Evolutionary conservation across 495 filamentous ascomycete species (phyloP).

Genomic region (Penicillium bovifimosum): DNA sequence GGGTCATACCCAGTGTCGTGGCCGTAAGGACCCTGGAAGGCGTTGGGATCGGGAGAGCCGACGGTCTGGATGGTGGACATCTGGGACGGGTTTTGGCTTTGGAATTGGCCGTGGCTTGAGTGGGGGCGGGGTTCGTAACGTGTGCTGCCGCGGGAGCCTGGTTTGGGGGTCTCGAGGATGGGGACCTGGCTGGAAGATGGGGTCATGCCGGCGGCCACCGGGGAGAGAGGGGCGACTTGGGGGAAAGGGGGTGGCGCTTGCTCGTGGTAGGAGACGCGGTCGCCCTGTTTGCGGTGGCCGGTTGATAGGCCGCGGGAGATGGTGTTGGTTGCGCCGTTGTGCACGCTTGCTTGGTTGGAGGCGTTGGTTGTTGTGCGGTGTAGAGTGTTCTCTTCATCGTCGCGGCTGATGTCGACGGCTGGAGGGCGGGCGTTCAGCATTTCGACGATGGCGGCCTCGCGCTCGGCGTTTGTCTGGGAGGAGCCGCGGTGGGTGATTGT

Average conservation of each 20-base stretch:
- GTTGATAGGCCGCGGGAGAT: constrained; percentile 37
- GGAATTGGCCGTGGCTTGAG: not conserved
- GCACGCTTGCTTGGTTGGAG: constrained; percentile 22
- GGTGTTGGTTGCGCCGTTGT: constrained; percentile 14
- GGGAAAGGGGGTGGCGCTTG: not conserved
- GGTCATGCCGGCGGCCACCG: constrained; percentile 20
- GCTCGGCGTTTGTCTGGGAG: constrained; percentile 19
- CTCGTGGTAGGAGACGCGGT: constrained; percentile 13
- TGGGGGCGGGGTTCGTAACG: constrained; percentile 20
- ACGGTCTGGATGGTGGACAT: constrained; percentile 6
- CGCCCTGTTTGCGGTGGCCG: constrained; percentile 37
- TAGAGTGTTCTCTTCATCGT: constrained; percentile 15
- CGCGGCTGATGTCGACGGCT: constrained; percentile 34
- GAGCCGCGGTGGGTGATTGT: constrained; percentile 31
- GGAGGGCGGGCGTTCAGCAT: constrained; percentile 40
- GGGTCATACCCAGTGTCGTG: constrained; percentile 15
- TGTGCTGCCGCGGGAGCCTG: constrained; percentile 20
- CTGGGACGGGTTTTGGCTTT: not conserved
- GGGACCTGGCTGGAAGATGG: constrained; percentile 22
- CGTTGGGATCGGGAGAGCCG: constrained; percentile 12
- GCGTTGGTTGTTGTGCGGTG: constrained; percentile 28
- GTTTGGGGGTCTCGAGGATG: constrained; percentile 20
- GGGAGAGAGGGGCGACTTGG: constrained; percentile 16
- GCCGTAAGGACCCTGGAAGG: constrained; percentile 11
- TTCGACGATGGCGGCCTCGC: constrained; percentile 41